Evolutionary conservation across 176 grass and related monocot genomes (phyloP).

Genomic region (Oryza australiensis): DNA sequence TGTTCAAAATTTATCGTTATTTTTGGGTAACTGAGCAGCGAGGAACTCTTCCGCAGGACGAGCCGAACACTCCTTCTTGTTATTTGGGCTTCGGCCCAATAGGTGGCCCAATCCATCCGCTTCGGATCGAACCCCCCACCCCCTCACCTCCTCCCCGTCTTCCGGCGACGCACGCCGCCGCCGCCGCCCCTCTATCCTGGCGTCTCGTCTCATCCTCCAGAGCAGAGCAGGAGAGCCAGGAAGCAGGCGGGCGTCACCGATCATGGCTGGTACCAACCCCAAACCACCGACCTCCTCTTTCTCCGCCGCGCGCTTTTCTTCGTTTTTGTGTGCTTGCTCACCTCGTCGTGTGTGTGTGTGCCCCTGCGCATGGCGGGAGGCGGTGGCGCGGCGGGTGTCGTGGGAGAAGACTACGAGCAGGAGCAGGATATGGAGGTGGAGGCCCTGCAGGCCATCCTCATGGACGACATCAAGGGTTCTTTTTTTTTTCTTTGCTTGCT

Average conservation of each 20-base stretch:
- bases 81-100: not conserved
- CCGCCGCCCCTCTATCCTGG: not conserved
- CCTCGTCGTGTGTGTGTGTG: conserved; percentile 1
- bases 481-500: conserved; percentile 14
- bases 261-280: conserved; percentile 46
- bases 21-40: too few species aligned
- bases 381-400: conserved; percentile 1
- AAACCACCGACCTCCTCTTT: not conserved
- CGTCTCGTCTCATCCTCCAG: not conserved
- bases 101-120: not conserved
- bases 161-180: conserved; percentile 20
- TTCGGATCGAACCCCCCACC: not conserved
- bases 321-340: conserved; percentile 1
- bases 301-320: not conserved
- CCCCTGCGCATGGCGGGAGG: not conserved
- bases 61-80: not conserved
- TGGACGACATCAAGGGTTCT: conserved; percentile 88
- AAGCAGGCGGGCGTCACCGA: not conserved
- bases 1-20: too few species aligned
- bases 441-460: conserved; percentile 89
- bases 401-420: conserved; percentile 69
- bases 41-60: too few species aligned
- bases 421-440: conserved; percentile 99
- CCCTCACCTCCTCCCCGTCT: not conserved
- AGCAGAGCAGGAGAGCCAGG: not conserved